Conservation (phyloP, 2,329 filamentous ascomycete genomes). For the Teratosphaeria gauchensis region DNA sequence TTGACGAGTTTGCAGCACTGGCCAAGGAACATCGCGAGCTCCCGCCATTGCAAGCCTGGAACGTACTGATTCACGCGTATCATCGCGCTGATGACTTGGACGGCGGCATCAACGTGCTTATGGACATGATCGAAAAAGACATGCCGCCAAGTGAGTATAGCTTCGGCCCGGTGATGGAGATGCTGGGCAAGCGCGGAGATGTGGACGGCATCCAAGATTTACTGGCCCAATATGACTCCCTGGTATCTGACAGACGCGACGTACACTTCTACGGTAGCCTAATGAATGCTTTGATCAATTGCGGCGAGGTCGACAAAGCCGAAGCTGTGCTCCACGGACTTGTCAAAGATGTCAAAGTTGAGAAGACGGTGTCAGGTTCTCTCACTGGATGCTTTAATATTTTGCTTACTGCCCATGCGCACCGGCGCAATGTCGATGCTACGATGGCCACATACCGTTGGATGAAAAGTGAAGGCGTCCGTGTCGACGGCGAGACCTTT, state of each 20-base stretch:
- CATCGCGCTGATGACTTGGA: conserved; percentile 55
- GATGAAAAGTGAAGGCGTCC: conserved; percentile 45
- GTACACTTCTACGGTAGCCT: conserved; percentile 54
- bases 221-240: conserved; percentile 49
- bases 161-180: conserved; percentile 63
- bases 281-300: conserved; percentile 51
- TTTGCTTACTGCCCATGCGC: conserved; percentile 60
- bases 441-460: conserved; percentile 44
- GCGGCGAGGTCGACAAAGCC: conserved; percentile 35
- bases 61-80: conserved; percentile 65
- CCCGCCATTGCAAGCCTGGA: conserved; percentile 59
- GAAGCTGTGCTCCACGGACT: conserved; percentile 39
- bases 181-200: conserved; percentile 64
- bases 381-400: conserved; percentile 67
- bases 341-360: conserved; percentile 21
- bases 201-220: conserved; percentile 58
- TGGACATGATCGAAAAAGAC: conserved; percentile 42
- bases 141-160: conserved; percentile 52
- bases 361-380: conserved; percentile 37
- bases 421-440: conserved; percentile 48
- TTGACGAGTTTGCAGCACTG: conserved; percentile 49
- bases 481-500: conserved; percentile 49
- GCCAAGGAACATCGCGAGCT: conserved; percentile 10
- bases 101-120: conserved; percentile 56
- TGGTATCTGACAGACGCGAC: conserved; percentile 41